These are phyloP conservation scores for Keithomyces neogunnii DNA, from an alignment of 2,329 filamentous ascomycete genomes.

Conservation along the genomic window DNA sequence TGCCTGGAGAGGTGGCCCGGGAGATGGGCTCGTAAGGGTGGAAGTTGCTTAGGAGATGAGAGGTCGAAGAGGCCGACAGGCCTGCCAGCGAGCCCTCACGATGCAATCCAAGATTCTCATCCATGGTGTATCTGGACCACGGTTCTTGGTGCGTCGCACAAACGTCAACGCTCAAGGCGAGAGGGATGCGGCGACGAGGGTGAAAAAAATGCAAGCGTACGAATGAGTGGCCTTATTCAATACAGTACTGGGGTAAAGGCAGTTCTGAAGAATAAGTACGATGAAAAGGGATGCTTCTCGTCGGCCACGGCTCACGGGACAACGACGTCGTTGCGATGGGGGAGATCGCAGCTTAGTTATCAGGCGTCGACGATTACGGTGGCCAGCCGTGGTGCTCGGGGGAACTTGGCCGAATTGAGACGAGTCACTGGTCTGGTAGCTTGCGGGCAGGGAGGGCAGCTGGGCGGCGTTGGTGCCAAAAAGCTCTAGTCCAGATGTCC, in stretches of 20 bases:
- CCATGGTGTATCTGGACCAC: conserved; percentile 19
- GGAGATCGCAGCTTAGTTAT: background rate
- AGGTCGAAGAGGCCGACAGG: conserved; percentile 22
- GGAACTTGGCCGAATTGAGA: no score
- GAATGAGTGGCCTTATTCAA: background rate
- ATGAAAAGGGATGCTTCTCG: background rate
- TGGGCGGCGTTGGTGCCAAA: no score
- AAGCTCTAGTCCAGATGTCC: no score
- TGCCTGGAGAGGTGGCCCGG: conserved; percentile 75
- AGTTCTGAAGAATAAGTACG: background rate
- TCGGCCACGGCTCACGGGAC: background rate
- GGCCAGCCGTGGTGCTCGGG: background rate
- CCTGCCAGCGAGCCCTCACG: conserved; percentile 21
- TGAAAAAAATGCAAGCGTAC: background rate
- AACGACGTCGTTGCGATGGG: background rate
- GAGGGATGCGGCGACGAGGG: background rate
- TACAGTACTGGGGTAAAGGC: background rate
- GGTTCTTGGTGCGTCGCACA: conserved; percentile 1
- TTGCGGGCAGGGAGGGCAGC: no score
- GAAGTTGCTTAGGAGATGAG: conserved; percentile 28
- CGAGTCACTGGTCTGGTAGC: no score
- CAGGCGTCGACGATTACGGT: background rate
- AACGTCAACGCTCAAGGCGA: background rate
- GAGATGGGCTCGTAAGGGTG: conserved; percentile 61
- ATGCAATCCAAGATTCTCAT: conserved; percentile 28